Evolutionary conservation across 768 basidiomycete genomes (phyloP), one percentile per base, ranked within the genome.

Genomic region (Coprinopsis cinerea): DNA sequence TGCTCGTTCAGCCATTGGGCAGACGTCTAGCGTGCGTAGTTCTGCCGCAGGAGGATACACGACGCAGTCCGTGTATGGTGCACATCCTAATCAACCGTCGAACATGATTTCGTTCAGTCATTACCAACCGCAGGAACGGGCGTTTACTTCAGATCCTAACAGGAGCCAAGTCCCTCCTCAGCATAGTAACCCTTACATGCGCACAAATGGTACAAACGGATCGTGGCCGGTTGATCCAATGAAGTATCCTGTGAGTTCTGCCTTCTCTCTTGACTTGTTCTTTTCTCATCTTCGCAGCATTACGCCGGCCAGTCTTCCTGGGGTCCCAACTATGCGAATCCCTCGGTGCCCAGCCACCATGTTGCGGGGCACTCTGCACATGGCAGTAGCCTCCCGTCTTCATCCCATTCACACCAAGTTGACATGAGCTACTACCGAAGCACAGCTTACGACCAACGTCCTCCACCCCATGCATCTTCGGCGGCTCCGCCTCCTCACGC

Each of bases 91-190:
- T 9, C 11, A 20, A 40, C 18, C 10, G 44, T 18, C 27, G 20
- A 39, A 25, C 11, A 45, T 60, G 6, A 68, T 75, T 45, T 67
- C 73, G 1, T 76, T 76, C 57, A 73, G 67, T 30, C 75, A 76
- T 56, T 76, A 75, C 49, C 75, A 74, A 53, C 75, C 75, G 13
- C 64, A 69, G 26, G 69, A 70, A 28, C 69, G 66, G 24, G 66
- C 61, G 5, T 74, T 74, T 41, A 63, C 43, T 5, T 32, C 14
- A n/a, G 51, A 46, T 22, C 39, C 48, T 20, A 35, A 25, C 27
- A 3, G 44, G 37, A 23, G 23, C 15, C 22, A 18, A 9, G 27
- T 5, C 15, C 44, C 9, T 20, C 35, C 22, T 14, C 35, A 15
- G 20, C 36, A 26, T 4, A 26, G 37, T 18, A 52, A 52, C 25